Evolutionary conservation across 2,329 filamentous ascomycete species (phyloP), one percentile per base, ranked within the genome.

Genomic region (Neopestalotiopsis clavispora): DNA sequence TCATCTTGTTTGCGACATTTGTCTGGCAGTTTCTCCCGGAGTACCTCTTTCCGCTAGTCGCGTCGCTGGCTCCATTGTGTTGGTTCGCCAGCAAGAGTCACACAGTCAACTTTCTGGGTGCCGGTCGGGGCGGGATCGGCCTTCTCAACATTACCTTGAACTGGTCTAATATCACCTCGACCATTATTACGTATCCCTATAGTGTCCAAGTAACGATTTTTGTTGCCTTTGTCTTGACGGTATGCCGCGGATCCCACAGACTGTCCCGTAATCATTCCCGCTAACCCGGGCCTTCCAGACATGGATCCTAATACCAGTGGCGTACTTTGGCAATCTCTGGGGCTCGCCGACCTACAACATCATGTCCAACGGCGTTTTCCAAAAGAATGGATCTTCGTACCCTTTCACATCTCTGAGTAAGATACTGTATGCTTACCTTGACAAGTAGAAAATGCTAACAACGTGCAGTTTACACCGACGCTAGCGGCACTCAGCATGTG

Each of bases 21-120:
- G 71, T 89, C 0, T 91, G 89, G 88, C 87, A 91, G 69, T 90
- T 90, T 69, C 77, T 90, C 0, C 88, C 88, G 0, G 88, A 90
- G 74, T 90, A 84, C 66, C 82, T 86, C 1, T 90, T 90, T 68
- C 88, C 88, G 0, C 86, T 90, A 75, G 80, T 89, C 1, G 86
- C 84, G 7, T 90, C 88, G 0, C 80, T 90, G 7, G 87, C 88
- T 2, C 89, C 90, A 65, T 81, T 90, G 4, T 91, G 89, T 78
- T 90, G 88, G 88, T 87, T 91, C 2, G 88, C 88, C 2, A 88
- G 87, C 1, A 81, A 82, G 17, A 90, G 89, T 71, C 76, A 82
- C 2, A 81, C 85, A 0, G 88, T 87, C 70, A 91, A 90, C 72
- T 91, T 90, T 72, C 78, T 90, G 20, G 88, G 88, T 1, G 84